Percentiles rank a stretch among this genome's conserved stretches.
phyloP scores from a whole-genome alignment of 352 stramenopile genomes.

The Globisporangium radiosum region DNA sequence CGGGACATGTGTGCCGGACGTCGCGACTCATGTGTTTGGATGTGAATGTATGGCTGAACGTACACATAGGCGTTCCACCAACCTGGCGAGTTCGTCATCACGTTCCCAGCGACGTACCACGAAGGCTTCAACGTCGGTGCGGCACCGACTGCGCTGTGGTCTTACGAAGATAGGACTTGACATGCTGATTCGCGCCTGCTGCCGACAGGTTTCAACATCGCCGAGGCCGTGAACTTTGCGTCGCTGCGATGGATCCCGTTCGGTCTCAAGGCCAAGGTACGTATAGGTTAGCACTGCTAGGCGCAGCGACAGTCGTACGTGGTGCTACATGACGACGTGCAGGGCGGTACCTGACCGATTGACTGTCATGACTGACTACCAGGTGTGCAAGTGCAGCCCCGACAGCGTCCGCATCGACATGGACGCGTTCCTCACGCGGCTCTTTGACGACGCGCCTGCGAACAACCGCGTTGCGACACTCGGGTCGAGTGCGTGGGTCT shows the following conservation, averaged over 20 bases:
- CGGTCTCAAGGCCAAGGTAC: conserved; percentile 71
- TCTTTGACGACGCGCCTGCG: conserved; percentile 42
- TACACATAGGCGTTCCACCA: conserved; percentile 57
- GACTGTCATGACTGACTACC: not conserved
- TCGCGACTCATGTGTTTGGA: not conserved
- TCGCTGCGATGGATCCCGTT: conserved; percentile 79
- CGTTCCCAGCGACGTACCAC: conserved; percentile 87
- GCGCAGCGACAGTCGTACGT: not conserved
- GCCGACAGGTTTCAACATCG: conserved; percentile 86
- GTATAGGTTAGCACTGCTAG: too few relatives aligned
- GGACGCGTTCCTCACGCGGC: conserved; percentile 67
- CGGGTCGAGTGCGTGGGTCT: conserved; percentile 57
- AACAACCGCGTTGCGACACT: conserved; percentile 24
- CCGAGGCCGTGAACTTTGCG: conserved; percentile 89
- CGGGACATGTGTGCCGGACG: not conserved
- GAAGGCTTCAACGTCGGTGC: conserved; percentile 86
- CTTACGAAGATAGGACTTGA: not conserved
- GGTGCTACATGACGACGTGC: not conserved
- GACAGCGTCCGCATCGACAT: conserved; percentile 85
- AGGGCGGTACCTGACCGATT: not conserved
- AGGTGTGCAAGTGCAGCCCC: conserved; percentile 80
- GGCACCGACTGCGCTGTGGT: not conserved
- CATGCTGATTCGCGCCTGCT: not conserved
- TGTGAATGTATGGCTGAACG: not conserved
- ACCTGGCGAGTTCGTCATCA: conserved; percentile 90